phyloP scores from a whole-genome alignment of 148 eudicot species.

The Rhododendron simsii region DNA sequence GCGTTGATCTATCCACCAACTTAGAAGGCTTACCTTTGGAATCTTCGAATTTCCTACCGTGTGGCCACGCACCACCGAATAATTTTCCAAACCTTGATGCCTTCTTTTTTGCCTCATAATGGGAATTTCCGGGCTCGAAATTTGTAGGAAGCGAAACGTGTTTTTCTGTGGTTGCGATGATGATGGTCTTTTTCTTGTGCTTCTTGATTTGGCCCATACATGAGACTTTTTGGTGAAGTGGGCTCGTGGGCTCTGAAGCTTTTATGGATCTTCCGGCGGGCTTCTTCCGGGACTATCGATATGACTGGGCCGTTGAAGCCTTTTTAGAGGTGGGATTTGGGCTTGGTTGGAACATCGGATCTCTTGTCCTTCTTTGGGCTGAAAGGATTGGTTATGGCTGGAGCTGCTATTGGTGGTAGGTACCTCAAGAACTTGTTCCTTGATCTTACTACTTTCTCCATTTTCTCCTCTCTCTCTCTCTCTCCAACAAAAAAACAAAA shows the following conservation, averaged over 20 bases:
- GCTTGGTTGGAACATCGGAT: background rate
- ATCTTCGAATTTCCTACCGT: background rate
- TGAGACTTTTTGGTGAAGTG: slow-evolving; percentile 72
- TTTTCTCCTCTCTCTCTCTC: background rate
- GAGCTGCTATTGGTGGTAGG: slow-evolving; percentile 53
- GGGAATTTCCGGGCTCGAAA: background rate
- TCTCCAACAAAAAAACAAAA: background rate
- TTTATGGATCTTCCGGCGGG: slow-evolving; percentile 36
- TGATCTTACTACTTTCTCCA: slow-evolving; percentile 18
- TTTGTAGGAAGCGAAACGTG: slow-evolving; percentile 10
- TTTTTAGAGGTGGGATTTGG: slow-evolving; percentile 23
- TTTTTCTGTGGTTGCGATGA: slow-evolving; percentile 17
- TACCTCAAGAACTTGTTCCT: slow-evolving; percentile 36
- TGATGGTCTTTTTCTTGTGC: slow-evolving; percentile 31
- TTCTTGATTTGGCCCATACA: slow-evolving; percentile 92
- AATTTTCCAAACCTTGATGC: slow-evolving; percentile 4
- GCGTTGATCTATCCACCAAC: slow-evolving; percentile 17
- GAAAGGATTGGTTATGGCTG: slow-evolving; percentile 42
- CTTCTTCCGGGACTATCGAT: slow-evolving; percentile 50
- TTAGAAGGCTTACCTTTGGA: background rate
- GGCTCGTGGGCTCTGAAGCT: slow-evolving; percentile 44
- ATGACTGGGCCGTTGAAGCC: slow-evolving; percentile 58
- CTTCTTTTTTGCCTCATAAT: slow-evolving; percentile 7
- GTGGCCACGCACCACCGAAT: background rate
- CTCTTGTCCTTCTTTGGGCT: slow-evolving; percentile 39